Conservation (phyloP, 257 asterid genomes). For the Fraxinus excelsior region DNA sequence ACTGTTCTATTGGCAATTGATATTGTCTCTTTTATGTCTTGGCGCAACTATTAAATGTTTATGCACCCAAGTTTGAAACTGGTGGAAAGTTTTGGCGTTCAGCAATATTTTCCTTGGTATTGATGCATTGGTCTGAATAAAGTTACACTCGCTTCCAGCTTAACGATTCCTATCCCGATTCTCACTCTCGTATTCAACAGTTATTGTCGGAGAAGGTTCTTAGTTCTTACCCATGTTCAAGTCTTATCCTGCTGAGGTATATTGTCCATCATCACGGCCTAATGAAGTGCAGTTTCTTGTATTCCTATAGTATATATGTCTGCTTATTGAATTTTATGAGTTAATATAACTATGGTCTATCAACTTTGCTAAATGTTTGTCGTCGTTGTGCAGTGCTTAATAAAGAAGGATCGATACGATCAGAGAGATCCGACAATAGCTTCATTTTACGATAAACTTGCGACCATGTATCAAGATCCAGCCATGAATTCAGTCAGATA, state of each 20-base stretch:
- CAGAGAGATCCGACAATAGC: conserved; percentile 50
- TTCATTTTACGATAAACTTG: conserved; percentile 60
- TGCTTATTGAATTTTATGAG: neutral
- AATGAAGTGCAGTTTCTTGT: neutral
- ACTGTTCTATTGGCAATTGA: conserved; percentile 13
- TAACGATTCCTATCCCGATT: conserved; percentile 81
- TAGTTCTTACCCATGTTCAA: conserved; percentile 77
- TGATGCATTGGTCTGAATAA: conserved; percentile 94
- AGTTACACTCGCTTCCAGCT: conserved; percentile 79
- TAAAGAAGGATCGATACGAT: conserved; percentile 74
- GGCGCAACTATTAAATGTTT: conserved; percentile 73
- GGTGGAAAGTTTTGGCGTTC: conserved; percentile 96
- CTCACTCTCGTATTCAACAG: conserved; percentile 85
- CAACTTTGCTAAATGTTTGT: neutral
- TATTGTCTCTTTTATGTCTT: neutral
- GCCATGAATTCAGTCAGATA: conserved; percentile 42
- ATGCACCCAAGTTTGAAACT: conserved; percentile 76
- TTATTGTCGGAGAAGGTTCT: conserved; percentile 84
- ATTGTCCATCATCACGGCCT: neutral
- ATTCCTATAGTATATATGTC: neutral
- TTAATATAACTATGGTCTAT: too few relatives aligned
- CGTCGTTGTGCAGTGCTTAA: conserved; percentile 66
- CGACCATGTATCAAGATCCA: conserved; percentile 76
- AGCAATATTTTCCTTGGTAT: conserved; percentile 68
- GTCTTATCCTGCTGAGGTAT: conserved; percentile 87